These are phyloP conservation scores for Russula virescens DNA, from an alignment of 768 basidiomycete genomes.

Conservation along the genomic window DNA sequence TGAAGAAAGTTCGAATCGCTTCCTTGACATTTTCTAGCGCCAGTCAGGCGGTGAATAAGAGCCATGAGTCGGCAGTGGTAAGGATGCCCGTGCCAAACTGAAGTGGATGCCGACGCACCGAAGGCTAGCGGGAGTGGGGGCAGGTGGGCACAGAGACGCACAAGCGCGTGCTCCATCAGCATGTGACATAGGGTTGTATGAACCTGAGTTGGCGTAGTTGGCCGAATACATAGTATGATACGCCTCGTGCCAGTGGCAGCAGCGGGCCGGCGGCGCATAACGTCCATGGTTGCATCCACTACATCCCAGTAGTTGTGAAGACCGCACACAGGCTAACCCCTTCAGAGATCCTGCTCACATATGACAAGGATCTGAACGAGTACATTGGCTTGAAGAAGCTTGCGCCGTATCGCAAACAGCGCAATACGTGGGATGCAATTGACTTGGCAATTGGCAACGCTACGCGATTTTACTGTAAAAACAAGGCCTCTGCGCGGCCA, in stretches of 20 bases:
- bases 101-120: slow-evolving; percentile 52
- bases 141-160: slow-evolving; percentile 83
- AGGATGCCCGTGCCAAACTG: too few species aligned
- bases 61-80: too few species aligned
- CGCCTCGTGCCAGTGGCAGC: too few species aligned
- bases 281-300: slow-evolving; percentile 73
- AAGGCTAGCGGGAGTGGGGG: slow-evolving; percentile 30
- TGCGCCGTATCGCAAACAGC: slow-evolving; percentile 78
- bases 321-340: slow-evolving; percentile 68
- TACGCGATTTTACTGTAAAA: slow-evolving; percentile 73
- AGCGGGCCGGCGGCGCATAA: too few species aligned
- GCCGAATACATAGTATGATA: slow-evolving; percentile 93
- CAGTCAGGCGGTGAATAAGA: too few species aligned
- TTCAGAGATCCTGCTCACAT: slow-evolving; percentile 84
- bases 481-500: slow-evolving; percentile 46
- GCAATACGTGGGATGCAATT: slow-evolving; percentile 55
- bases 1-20: too few species aligned
- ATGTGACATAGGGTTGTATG: slow-evolving; percentile 86
- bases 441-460: too few species aligned
- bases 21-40: too few species aligned
- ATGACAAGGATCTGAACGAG: slow-evolving; percentile 88
- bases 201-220: slow-evolving; percentile 91
- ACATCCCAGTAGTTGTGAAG: slow-evolving; percentile 60
- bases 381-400: slow-evolving; percentile 86
- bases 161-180: slow-evolving; percentile 73